These are phyloP conservation scores for Tricholoma bakamatsutake DNA, from an alignment of 768 basidiomycete genomes.

Conservation along the genomic window DNA sequence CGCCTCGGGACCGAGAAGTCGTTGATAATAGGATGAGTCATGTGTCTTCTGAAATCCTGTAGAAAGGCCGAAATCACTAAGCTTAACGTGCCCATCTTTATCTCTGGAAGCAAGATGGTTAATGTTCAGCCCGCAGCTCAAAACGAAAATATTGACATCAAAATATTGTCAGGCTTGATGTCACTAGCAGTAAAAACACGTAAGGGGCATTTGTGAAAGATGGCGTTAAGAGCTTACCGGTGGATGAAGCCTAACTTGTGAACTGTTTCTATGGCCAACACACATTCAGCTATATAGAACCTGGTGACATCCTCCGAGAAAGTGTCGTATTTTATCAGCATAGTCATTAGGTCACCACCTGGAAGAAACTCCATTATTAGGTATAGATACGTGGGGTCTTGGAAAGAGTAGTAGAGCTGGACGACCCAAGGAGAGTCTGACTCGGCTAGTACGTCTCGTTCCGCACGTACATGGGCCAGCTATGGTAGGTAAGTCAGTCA, in stretches of 20 bases:
- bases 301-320: constrained; percentile 97
- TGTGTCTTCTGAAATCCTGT: constrained; percentile 99
- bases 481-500: constrained; percentile 23
- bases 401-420: constrained; percentile 97
- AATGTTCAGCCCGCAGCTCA: not conserved
- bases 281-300: constrained; percentile 99
- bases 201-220: not conserved
- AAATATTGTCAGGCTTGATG: constrained; percentile 96
- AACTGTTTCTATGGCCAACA: constrained; percentile 95
- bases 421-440: constrained; percentile 96
- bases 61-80: constrained; percentile 97
- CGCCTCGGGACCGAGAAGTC: constrained; percentile 65
- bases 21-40: constrained; percentile 92
- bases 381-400: constrained; percentile 88
- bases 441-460: constrained; percentile 94
- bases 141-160: constrained; percentile 45
- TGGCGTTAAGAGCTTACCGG: constrained; percentile 50
- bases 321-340: constrained; percentile 99
- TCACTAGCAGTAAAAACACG: constrained; percentile 50
- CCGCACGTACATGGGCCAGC: constrained; percentile 97
- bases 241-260: constrained; percentile 98
- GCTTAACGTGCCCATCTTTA: constrained; percentile 93
- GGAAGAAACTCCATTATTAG: constrained; percentile 99
- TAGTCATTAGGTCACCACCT: constrained; percentile 98
- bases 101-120: constrained; percentile 38